Evolutionary conservation across 202 grass and related monocot species (phyloP), one percentile per base, ranked within the genome.

Genomic region (Bolboschoenoplectus hybrid): DNA sequence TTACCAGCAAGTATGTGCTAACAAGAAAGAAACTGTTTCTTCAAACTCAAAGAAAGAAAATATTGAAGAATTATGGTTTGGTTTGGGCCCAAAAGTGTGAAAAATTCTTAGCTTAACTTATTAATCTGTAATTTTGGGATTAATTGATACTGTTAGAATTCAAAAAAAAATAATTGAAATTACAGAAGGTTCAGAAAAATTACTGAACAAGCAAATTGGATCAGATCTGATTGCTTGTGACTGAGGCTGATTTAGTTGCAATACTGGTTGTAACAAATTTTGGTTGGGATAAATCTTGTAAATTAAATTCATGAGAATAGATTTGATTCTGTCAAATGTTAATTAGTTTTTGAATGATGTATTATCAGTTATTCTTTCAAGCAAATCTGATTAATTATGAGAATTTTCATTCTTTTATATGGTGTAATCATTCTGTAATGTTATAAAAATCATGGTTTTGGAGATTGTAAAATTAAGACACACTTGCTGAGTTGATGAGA

Each of bases 1-100:
- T 2, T 86, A 88, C 82, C 71, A 82, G 47, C 69, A 85, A n/a
- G 63, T 32, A 3, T 72, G 39, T 60, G 51, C 85, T 2, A 67
- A 9, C 1, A 81, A 81, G 5, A 91, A 88, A 38, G 83, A 84
- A 3, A 78, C 44, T 7, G 87, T 45, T 53, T 82, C 80, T 68
- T 49, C 81, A 16, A 83, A 83, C 63, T 49, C 81, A 16, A 83
- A 83, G n/a, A 68, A 51, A 16, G 63, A 69, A 55, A 50, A 83
- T 9, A 44, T 67, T 17, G 62, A 83, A 83, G 65, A n/a, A 38
- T 83, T 63, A 5, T 68, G 81, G 81, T 19, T 83, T 50, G 81
- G 65, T 83, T 68, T 68, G 43, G 58, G 61, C 0, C 62, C 81
- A 49, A 51, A 63, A 63, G 62, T 55, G 49, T 69, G 60, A 39